Percentiles rank a stretch among this genome's conserved stretches.
Evolutionary conservation across 805 yeast genomes (phyloP).

Genomic region (Saccharomyces mikatae): DNA sequence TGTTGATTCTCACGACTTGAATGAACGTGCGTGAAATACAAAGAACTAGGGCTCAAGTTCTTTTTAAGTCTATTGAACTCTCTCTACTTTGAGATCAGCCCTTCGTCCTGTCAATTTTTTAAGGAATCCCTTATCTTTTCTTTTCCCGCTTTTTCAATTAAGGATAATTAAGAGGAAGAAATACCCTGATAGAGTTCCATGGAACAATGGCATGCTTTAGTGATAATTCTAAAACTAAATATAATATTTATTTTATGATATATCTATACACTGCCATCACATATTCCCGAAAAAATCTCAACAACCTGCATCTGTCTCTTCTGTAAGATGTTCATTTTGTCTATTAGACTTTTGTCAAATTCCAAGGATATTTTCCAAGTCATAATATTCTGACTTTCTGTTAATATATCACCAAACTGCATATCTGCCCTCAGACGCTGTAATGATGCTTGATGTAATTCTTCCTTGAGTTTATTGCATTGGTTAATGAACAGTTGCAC

Average conservation of each 20-base stretch:
- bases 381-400: conserved; percentile 17
- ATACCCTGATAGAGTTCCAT: neutral
- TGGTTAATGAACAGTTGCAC: conserved; percentile 13
- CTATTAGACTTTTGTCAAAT: conserved; percentile 16
- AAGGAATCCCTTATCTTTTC: neutral
- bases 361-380: conserved; percentile 12
- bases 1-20: neutral
- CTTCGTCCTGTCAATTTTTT: neutral
- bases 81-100: neutral
- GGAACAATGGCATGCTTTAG: neutral
- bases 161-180: neutral
- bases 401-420: conserved; percentile 11
- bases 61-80: neutral
- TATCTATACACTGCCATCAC: neutral
- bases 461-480: conserved; percentile 14
- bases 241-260: too few species aligned
- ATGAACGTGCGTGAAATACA: neutral
- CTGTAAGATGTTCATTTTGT: conserved; percentile 20
- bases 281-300: neutral
- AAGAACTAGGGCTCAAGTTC: neutral
- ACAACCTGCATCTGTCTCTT: conserved; percentile 11
- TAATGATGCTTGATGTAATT: conserved; percentile 9
- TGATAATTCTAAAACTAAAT: neutral
- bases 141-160: neutral
- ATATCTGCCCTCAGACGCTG: conserved; percentile 18